A percentile compares a stretch with the other conserved stretches of the same genome.
phyloP scores from a whole-genome alignment of 441 rosid species.

The Gossypium schwendimanii region DNA sequence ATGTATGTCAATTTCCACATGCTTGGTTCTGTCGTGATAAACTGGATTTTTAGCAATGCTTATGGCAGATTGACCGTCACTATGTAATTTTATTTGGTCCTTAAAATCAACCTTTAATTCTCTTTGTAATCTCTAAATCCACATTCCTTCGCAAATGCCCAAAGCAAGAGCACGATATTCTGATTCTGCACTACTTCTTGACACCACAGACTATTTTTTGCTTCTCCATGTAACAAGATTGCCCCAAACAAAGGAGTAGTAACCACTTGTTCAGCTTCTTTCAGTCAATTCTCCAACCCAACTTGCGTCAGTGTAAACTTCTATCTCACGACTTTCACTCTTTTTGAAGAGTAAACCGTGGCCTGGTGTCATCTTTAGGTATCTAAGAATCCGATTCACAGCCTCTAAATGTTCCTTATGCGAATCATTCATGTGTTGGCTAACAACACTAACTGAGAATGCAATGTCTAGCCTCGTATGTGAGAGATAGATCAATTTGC shows the following conservation, averaged over 20 bases:
- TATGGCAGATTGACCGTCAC: background rate
- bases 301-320: background rate
- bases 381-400: background rate
- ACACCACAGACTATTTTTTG: background rate
- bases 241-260: background rate
- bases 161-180: background rate
- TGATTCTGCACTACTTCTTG: background rate
- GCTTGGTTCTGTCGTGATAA: no score
- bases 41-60: background rate
- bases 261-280: background rate
- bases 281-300: no score
- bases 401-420: background rate
- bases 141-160: background rate
- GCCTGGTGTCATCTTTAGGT: background rate
- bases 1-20: background rate
- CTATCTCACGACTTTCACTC: background rate
- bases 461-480: background rate
- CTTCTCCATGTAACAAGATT: background rate
- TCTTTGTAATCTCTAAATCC: background rate
- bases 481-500: background rate
- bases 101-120: background rate
- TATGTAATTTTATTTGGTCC: background rate
- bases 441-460: background rate
- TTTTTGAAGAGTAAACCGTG: no score
- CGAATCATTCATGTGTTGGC: background rate